Base-by-base conservation (phyloP, 75 land plant species). In the Adiantum capillusveneris region DNA sequence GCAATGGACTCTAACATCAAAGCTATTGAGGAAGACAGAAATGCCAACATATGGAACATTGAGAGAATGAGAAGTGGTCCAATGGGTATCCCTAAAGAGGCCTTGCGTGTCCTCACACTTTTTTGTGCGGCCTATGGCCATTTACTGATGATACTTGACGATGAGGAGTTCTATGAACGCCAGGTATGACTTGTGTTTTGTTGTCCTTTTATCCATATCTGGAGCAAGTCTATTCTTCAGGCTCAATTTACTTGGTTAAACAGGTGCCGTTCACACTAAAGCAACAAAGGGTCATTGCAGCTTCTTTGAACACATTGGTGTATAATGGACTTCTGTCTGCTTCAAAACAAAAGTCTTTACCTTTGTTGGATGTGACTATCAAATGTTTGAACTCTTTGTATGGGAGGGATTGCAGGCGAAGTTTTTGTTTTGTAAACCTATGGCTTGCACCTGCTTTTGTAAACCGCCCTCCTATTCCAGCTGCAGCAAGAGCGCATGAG, bases 361-460 rank as follows among this genome's bases (percentile, higher is more conserved):
- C 78, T 25, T 48, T 88, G 30, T 76, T 92, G 80, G 89, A 88
- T 62, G 74, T 78, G 31, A 81, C 93, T 44, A 54, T 82, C 28
- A 82, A 75, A 53, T 92, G 97, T 72, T 68, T 92, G 48, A 81
- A 85, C 50, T 63, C 79, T 39, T 61, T 87, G 20, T 85, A 92
- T 77, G 89, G 84, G 59, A 79, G 97, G 71, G 94, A 92, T 66
- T 87, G 92, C 63, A 74, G 97, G 59, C 94, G 80, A 62, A 75
- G 61, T 31, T 92, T 92, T 51, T 92, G 97, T 30, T 78, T 81
- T 6, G 67, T 84, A 59, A 62, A 44, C 29, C 56, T 92, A 48
- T 92, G 97, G 97, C 72, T 85, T 64, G 81, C 97, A 39, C 94
- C 97, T 53, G 97, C 80, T 54, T 69, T 72, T 56, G 69, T 37